Base-by-base conservation (phyloP, 2,329 filamentous ascomycete genomes). In the Magnaporthiopsis poae region DNA sequence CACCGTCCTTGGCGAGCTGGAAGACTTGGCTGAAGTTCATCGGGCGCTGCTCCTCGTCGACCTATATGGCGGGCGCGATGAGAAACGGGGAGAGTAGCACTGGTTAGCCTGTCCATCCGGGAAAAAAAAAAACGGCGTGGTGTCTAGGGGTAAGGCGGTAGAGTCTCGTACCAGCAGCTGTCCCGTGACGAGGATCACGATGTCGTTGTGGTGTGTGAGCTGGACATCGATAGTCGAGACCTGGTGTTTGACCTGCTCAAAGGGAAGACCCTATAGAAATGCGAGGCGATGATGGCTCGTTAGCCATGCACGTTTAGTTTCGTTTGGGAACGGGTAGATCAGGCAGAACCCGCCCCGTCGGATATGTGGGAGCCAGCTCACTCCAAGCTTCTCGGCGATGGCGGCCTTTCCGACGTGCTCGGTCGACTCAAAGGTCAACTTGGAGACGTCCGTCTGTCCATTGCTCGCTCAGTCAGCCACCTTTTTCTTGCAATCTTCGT, bases 21-120 rank as follows among this genome's bases (percentile, higher is more conserved):
- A 98, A 98, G 67, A 86, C 81, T 81, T 98, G 93, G 67, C 88
- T 88, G 81, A 93, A 99, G 84, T 86, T 92, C 89, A 97, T 95
- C 61, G 92, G 91, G 74, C 87, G 87, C 77, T 90, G 83, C 79
- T 92, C 88, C 72, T 93, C 92, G 70, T 96, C 92, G 73, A 96
- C 88, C 92, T 96, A 68, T 59, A 52, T 56, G 21, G 21, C 8
- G 21, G 46, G 46, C 46, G 21, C 46, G 21, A 11, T 3, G 21
- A 11, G 3, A 3, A 31, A 31, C 4, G 31, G 5, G 31, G 2
- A 1, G 56, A n/a, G 11, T 60, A 27, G 56, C 31, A 8, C n/a
- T 27, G 15, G 62, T 63, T 35, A 63, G 62, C 60, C 25, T n/a
- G 60, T 29, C 25, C 59, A 60, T 18, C 3, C 21, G 11, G 13